Percentiles rank a stretch among this genome's conserved stretches.
Evolutionary conservation across 129 eudicot genomes (phyloP).

Genomic region (Flaveria brownii): DNA sequence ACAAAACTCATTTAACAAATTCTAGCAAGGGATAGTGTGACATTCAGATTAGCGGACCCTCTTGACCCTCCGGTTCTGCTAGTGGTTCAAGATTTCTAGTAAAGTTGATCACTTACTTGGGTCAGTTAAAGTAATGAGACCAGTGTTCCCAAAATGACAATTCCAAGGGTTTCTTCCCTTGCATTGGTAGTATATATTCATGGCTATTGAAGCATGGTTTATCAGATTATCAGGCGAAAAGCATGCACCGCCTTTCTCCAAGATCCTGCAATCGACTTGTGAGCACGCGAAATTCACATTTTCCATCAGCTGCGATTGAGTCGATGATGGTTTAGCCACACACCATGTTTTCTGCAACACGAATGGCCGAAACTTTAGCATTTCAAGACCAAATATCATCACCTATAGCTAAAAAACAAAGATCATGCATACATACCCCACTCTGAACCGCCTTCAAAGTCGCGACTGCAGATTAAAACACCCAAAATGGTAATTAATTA

Average conservation of each 20-base stretch:
- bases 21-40: no score
- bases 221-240: constrained; percentile 55
- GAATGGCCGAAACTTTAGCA: background rate
- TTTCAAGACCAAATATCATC: background rate
- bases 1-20: no score
- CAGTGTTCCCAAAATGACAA: constrained; percentile 68
- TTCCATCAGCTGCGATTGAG: constrained; percentile 25
- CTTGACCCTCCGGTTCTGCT: background rate
- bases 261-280: constrained; percentile 56
- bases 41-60: no score
- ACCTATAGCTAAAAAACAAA: background rate
- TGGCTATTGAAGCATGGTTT: constrained; percentile 82
- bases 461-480: constrained; percentile 22
- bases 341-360: constrained; percentile 85
- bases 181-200: constrained; percentile 75
- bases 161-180: constrained; percentile 66
- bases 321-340: constrained; percentile 85
- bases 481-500: background rate
- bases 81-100: background rate
- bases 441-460: constrained; percentile 15
- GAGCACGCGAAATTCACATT: constrained; percentile 70
- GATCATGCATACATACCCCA: constrained; percentile 15
- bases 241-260: constrained; percentile 65
- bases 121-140: constrained; percentile 54
- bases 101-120: constrained; percentile 56